Base-by-base conservation (phyloP, 1,284 basidiomycete species). In the Wallemia hederae region DNA sequence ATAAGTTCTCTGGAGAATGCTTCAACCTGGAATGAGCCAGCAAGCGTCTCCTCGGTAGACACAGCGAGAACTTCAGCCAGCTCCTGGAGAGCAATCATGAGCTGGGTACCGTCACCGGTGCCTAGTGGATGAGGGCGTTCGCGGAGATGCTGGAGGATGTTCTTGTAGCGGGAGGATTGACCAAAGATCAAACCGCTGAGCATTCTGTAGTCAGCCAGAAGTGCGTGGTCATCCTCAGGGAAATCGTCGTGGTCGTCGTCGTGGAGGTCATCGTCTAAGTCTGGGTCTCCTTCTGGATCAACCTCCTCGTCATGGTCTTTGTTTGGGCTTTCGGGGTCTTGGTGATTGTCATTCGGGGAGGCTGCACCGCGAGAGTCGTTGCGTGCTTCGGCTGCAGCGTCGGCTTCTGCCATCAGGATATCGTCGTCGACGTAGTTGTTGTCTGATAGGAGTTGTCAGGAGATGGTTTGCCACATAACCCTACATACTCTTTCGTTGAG, bases 41-140 rank as follows among this genome's bases (percentile, higher is more conserved):
- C 85, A 55, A 99, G 76, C 0, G 89, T 96, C 70, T 98, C 94
- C 72, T 98, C 92, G 5, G 89, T 97, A 71, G 87, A 89, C 72
- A 98, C 91, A 64, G 87, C 87, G 61, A 98, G 80, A 56, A 96
- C 71, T 69, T 98, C 94, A 69, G 85, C 89, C 61, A 96, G 79
- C 68, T 98, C 92, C 68, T 96, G 89, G 17, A 99, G 75, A 1
- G 90, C 89, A 2, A 68, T 64, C 59, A 90, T 74, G 59, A 96
- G 79, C 58, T 87, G 81, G 26, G 82, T 84, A 0, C 56, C 56
- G 24, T 58, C 56, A 28, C 56, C 56, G 17, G 56, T 7, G 25
- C 56, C 56, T 63, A 85, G 82, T 3, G 82, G 77, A 68, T 83
- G 83, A 24, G 82, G 82, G 25, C 80, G 81, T 22, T 79, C 74